Percentiles rank a stretch among this genome's conserved stretches.
These are phyloP conservation scores for Myotisia sp. DNA, from an alignment of 2,329 filamentous ascomycete species.

Conservation along the genomic window DNA sequence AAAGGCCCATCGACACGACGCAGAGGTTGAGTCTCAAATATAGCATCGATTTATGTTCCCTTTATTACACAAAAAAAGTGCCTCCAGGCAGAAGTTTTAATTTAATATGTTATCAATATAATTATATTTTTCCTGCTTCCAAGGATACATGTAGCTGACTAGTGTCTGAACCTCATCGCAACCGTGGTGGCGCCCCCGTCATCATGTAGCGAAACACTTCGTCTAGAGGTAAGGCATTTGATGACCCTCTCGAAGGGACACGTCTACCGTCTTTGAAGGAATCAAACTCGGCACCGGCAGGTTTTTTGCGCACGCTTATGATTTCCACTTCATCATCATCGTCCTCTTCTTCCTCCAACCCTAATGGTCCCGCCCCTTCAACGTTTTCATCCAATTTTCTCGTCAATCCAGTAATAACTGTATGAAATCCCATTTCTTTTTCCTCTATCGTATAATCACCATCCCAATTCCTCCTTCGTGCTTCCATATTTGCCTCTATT, in stretches of 20 bases:
- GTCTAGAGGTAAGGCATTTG: slow-evolving; percentile 29
- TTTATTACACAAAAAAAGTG: too few species aligned
- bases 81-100: too few species aligned
- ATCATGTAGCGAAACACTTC: slow-evolving; percentile 39
- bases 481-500: slow-evolving; percentile 33
- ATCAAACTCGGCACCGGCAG: slow-evolving; percentile 22
- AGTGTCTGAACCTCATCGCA: slow-evolving; percentile 2
- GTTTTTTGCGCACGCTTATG: slow-evolving; percentile 23
- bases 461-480: slow-evolving; percentile 36
- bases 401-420: slow-evolving; percentile 56
- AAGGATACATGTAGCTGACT: too few species aligned
- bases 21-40: slow-evolving; percentile 37
- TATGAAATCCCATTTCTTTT: slow-evolving; percentile 49
- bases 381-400: slow-evolving; percentile 44
- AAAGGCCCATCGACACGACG: slow-evolving; percentile 44
- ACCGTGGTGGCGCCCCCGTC: slow-evolving; percentile 26
- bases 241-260: slow-evolving; percentile 14
- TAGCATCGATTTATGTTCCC: too few species aligned
- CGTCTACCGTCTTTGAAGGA: slow-evolving; percentile 18
- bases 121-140: too few species aligned
- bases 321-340: slow-evolving; percentile 33
- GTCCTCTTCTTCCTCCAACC: slow-evolving; percentile 42
- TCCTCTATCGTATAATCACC: slow-evolving; percentile 62
- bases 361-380: slow-evolving; percentile 31
- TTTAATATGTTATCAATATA: too few species aligned